Conservation (phyloP, 2,329 filamentous ascomycete species). For the Botryotinia narcissicola region DNA sequence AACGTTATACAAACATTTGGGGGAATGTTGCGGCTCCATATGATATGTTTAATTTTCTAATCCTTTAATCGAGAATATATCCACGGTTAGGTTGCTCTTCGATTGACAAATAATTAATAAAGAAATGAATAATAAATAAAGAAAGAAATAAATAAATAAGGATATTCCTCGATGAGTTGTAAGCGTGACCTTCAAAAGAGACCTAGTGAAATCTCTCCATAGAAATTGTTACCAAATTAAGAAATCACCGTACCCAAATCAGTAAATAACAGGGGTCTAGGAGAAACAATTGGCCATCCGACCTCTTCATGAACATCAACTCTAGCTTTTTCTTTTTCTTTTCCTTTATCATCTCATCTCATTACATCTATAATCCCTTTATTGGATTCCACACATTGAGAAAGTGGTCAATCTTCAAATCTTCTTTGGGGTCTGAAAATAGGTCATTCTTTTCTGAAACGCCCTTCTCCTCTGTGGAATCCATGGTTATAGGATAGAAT, state of each 20-base stretch:
- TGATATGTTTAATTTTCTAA: neutral
- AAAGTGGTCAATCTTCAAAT: neutral
- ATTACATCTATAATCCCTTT: neutral
- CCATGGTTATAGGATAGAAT: neutral
- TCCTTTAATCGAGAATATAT: neutral
- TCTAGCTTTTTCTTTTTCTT: neutral
- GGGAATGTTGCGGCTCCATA: neutral
- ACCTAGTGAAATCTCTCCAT: neutral
- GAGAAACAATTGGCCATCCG: conserved; percentile 21
- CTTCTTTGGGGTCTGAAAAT: neutral
- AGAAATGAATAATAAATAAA: too few relatives aligned
- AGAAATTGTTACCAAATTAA: conserved; percentile 1
- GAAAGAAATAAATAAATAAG: too few relatives aligned
- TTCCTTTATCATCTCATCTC: neutral
- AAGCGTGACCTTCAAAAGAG: neutral
- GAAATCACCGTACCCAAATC: neutral
- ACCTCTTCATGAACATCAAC: conserved; percentile 1
- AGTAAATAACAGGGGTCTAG: neutral
- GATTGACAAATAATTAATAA: neutral
- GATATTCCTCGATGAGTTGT: neutral
- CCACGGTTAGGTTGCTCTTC: too few relatives aligned
- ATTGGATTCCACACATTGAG: neutral
- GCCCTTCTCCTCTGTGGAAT: neutral
- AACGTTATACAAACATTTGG: neutral
- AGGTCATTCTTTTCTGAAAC: neutral